Evolutionary conservation across 371 early-diverging fungal species (phyloP).

Genomic region (Dinochytrium kinnereticum): DNA sequence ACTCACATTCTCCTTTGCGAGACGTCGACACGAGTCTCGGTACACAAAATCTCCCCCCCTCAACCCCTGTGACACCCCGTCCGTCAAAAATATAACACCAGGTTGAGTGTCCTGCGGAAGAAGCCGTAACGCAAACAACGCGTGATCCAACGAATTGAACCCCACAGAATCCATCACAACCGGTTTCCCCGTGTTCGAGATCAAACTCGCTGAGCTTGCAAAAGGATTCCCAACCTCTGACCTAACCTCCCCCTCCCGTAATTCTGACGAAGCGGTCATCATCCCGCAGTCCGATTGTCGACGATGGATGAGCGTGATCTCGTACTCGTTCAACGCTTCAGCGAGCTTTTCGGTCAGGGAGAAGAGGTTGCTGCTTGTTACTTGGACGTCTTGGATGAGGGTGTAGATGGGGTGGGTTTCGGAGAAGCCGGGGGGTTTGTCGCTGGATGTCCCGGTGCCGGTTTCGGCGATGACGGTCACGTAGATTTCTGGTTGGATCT

Average conservation of each 20-base stretch:
- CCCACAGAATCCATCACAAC: conserved; percentile 27
- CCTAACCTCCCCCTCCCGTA: background rate
- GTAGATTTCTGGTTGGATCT: conserved; percentile 67
- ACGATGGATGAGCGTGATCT: conserved; percentile 61
- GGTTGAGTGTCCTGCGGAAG: conserved; percentile 71
- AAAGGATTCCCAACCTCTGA: conserved; percentile 26
- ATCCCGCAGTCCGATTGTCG: conserved; percentile 41
- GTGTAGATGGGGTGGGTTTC: conserved; percentile 69
- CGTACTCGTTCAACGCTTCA: conserved; percentile 61
- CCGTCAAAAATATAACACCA: conserved; percentile 77
- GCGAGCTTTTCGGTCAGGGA: conserved; percentile 59
- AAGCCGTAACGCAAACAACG: conserved; percentile 69
- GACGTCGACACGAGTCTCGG: conserved; percentile 53
- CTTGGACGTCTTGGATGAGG: conserved; percentile 66
- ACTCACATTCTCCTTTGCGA: conserved; percentile 67
- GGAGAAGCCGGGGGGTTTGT: conserved; percentile 44
- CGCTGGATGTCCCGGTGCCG: conserved; percentile 33
- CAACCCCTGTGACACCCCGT: conserved; percentile 73
- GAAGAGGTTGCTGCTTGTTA: conserved; percentile 57
- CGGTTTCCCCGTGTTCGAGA: conserved; percentile 11
- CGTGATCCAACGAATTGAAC: conserved; percentile 70
- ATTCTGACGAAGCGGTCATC: background rate
- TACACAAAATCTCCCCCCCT: conserved; percentile 59
- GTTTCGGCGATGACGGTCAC: conserved; percentile 80
- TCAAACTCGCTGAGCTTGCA: conserved; percentile 28